Percentiles rank a stretch among this genome's conserved stretches.
phyloP scores from a whole-genome alignment of 306 rosid species.

The Sindora glabra region DNA sequence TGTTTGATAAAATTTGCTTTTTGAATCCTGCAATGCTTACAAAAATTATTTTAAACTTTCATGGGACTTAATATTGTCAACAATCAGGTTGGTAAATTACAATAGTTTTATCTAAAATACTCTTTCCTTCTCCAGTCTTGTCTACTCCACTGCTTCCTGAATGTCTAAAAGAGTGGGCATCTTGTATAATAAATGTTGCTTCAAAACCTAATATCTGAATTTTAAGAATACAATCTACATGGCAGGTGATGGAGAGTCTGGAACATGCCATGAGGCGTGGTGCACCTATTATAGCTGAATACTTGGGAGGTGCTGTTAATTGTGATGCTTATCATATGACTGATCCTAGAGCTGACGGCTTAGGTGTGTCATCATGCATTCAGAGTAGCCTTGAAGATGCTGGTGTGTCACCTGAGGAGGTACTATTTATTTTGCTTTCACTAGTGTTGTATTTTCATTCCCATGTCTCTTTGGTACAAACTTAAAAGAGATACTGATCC shows the following conservation, averaged over 20 bases:
- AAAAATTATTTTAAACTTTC: background rate
- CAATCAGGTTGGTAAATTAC: background rate
- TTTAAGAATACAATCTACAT: background rate
- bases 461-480: background rate
- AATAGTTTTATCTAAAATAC: background rate
- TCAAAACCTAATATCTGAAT: background rate
- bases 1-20: no score
- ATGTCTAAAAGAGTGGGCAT: background rate
- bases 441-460: background rate
- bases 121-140: background rate
- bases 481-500: background rate
- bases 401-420: constrained; percentile 99
- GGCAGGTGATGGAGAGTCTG: constrained; percentile 90
- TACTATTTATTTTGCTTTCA: constrained; percentile 9
- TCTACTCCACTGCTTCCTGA: background rate
- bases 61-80: background rate
- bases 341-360: constrained; percentile 97
- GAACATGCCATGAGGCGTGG: constrained; percentile 98
- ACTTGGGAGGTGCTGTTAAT: constrained; percentile 94
- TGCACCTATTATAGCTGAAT: constrained; percentile 87
- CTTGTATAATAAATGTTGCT: background rate
- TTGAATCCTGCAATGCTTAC: no score
- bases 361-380: constrained; percentile 95
- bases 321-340: constrained; percentile 99
- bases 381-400: constrained; percentile 92